Base-by-base conservation (phyloP, 306 rosid genomes). In the Dryas drummondii region DNA sequence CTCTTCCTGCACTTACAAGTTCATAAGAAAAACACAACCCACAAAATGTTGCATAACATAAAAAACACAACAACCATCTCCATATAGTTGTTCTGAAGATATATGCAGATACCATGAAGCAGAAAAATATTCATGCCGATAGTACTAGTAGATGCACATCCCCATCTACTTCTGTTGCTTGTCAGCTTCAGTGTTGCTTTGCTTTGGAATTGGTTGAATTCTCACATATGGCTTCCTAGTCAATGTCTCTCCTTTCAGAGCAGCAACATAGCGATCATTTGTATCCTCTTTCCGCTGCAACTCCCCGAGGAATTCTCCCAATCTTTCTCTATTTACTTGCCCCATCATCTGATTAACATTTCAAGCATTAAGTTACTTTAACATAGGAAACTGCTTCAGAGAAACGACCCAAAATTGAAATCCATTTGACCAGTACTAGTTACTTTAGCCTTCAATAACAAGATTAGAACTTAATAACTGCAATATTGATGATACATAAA, bases 211-310 rank as follows among this genome's bases (percentile, higher is more conserved):
- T 6, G 91, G 88, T 81, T 91, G 96, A 68, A 94, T 91, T 90
- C 97, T 87, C 70, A 86, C 96, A 58, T 90, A 94, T 1, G 97
- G 98, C 3, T 91, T 91, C 72, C 97, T 83, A 5, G 97, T 91
- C 82, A 87, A 75, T 2, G 97, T 94, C 76, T 94, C 91, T 74
- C 97, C 92, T 82, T 74, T 86, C 66, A 91, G 80, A 68, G 97
- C 98, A 67, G 96, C 97, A 73, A 91, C 91, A 73, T 88, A 94
- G n/a, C 93, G 93, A 66, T 91, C 97, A 69, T 94, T 88, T 55
- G 97, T 90, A 76, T 94, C 83, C 84, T 94, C 97, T 69, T 94
- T 90, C 81, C 94, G 22, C 83, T 86, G 90, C 79, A 94, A 78
- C 91, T 92, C 98, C 48, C 96, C 94, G 1, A 94, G 93, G 71